Conservation (phyloP, 176 grass and related monocot species). For the Coix lacrymajobi region DNA sequence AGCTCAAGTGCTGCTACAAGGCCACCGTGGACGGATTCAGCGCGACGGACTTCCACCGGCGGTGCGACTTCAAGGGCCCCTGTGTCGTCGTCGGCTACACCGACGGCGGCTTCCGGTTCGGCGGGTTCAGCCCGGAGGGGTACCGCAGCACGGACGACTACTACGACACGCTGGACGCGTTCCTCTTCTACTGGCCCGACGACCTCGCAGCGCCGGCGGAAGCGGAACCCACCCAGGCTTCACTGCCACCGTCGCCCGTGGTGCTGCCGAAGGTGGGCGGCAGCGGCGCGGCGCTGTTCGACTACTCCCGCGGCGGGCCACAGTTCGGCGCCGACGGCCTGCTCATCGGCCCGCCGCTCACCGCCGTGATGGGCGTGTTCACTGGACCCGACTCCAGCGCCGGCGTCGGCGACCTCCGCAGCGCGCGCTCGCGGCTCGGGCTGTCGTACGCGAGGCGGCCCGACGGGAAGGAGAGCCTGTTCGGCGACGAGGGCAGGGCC, state of each 20-base stretch:
- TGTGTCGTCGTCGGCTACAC: constrained; percentile 72
- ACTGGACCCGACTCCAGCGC: constrained; percentile 75
- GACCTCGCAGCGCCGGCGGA: not conserved
- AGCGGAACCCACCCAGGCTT: not conserved
- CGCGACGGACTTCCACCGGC: constrained; percentile 66
- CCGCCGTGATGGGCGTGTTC: constrained; percentile 88
- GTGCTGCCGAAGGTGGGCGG: constrained; percentile 74
- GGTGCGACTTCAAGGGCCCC: constrained; percentile 86
- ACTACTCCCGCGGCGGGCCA: constrained; percentile 83
- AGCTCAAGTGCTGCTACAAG: constrained; percentile 82
- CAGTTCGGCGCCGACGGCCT: constrained; percentile 93
- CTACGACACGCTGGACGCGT: constrained; percentile 80
- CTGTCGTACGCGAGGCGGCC: constrained; percentile 71
- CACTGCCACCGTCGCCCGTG: not conserved
- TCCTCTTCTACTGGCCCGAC: constrained; percentile 81
- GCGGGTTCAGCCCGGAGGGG: constrained; percentile 85
- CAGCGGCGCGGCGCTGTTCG: constrained; percentile 85
- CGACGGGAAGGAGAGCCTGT: constrained; percentile 81
- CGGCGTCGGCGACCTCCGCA: constrained; percentile 63
- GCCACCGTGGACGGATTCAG: constrained; percentile 74
- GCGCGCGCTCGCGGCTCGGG: constrained; percentile 75
- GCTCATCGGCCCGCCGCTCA: constrained; percentile 79
- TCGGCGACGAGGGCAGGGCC: constrained; percentile 49
- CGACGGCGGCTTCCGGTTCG: constrained; percentile 33
- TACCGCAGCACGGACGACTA: constrained; percentile 95